phyloP scores from a whole-genome alignment of 148 eudicot genomes.

The Rhododendron molle region DNA sequence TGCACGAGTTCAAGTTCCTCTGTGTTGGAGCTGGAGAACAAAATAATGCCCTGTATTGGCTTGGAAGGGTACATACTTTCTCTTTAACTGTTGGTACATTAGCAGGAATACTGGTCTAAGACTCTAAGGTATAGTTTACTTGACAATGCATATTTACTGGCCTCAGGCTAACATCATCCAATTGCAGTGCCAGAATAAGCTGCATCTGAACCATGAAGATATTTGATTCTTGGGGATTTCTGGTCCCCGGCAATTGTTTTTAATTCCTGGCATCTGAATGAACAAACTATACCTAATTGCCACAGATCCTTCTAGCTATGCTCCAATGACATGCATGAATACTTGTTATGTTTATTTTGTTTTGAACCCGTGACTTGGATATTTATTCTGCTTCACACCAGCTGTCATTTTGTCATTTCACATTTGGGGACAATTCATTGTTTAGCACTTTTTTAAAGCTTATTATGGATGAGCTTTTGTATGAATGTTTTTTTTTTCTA shows the following conservation, averaged over 20 bases:
- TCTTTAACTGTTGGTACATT: background rate
- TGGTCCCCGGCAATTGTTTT: background rate
- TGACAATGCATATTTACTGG: background rate
- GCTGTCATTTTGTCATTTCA: background rate
- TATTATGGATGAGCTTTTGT: too few relatives aligned
- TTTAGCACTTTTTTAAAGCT: too few relatives aligned
- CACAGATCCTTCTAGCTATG: too few relatives aligned
- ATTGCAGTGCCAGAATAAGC: background rate
- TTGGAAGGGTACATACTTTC: constrained; percentile 64
- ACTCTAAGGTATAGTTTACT: background rate
- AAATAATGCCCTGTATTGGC: constrained; percentile 63
- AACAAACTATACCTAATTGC: background rate
- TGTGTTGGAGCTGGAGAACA: constrained; percentile 46
- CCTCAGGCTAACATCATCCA: background rate
- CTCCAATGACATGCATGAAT: background rate
- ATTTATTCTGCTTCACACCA: background rate
- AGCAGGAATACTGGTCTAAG: background rate
- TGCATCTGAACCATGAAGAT: background rate
- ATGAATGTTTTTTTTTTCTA: too few relatives aligned
- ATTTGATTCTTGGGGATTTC: constrained; percentile 1
- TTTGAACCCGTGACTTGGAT: background rate
- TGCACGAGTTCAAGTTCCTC: constrained; percentile 74
- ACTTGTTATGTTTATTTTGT: background rate
- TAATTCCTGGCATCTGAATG: background rate
- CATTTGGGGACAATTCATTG: too few relatives aligned